Evolutionary conservation across 805 yeast genomes (phyloP), one percentile per base, ranked within the genome.

Genomic region (Teunomyces lycoperdinae): DNA sequence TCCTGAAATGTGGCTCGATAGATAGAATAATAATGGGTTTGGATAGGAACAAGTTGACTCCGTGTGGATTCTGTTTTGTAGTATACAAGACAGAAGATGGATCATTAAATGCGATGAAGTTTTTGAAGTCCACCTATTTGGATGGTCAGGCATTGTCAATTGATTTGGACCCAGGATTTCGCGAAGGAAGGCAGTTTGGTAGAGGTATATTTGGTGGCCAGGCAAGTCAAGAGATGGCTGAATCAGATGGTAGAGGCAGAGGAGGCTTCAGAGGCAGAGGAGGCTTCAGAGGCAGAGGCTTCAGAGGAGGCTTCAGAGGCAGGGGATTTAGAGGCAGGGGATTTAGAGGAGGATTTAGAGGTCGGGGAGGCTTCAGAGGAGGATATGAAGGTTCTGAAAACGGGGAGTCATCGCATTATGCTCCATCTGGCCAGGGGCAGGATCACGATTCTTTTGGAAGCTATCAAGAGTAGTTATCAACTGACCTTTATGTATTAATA

Each of bases 61-160:
- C 99, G 1, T 91, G 98, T 63, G 98, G 99, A 13, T 92, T 94
- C 66, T 91, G 97, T 63, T 94, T 94, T 63, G 90, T 94, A 34
- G 85, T 89, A 41, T 94, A 84, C 64, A 78, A 77, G 46, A 65
- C 72, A 27, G 83, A 84, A 39, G 76, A 76, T 43, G 90, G 88
- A 43, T 89, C 97, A 1, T 71, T 90, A 45, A 82, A 86, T 54
- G 87, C 97, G 2, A 81, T 92, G 62, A 87, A 89, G 63, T 92
- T 83, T 60, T 70, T 94, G 43, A 84, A 88, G 56, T 85, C 83
- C 46, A 89, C 96, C 0, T 84, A 84, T 58, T 78, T 94, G 45
- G 97, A 92, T 60, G 96, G 91, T 44, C 83, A 88, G 51, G 72
- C 77, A 33, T 78, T 94, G 60, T 85, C 86, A 33, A 88, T 92